Evolutionary conservation across 768 basidiomycete species (phyloP), one percentile per base, ranked within the genome.

Genomic region (Russula emetica): DNA sequence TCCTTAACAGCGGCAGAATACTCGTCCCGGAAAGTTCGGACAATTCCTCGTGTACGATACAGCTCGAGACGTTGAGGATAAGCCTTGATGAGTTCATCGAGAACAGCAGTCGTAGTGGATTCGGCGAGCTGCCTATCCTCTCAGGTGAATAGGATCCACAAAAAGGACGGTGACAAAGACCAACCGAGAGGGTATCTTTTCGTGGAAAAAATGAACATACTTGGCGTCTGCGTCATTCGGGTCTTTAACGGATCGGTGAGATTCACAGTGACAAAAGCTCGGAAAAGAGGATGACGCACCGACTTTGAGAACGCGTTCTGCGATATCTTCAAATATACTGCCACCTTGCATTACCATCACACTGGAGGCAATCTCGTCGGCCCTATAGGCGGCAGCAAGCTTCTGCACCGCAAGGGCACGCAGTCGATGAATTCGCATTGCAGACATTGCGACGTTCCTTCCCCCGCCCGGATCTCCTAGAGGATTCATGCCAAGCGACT

Each of bases 301-400:
- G 58, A 83, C 72, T 80, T 79, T 90, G 58, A 94, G 81, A 10
- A 95, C 92, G 16, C 87, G 81, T 71, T 92, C 90, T 0, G 93
- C 93, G n/a, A 95, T 81, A 69, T 95, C 93, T 69, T 95, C 93
- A 70, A 95, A 90, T 3, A 94, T 89, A 66, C 87, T 92, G 5
- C 93, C 92, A 42, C 92, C 92, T 72, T 95, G 93, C 93, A 95
- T 95, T 36, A 95, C 85, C 87, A 94, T 91, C 30, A 95, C 93
- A 70, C 90, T 92, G 0, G 90, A 90, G 1, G 93, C 93, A 70
- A 95, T 91, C 73, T 95, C 93, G 71, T 95, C 93, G 13, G 84
- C 81, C 72, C 86, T 85, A 71, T 95, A 95, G 5, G 93, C 93
- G 26, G 86, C 83, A 0, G 92, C 90, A 45, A 94, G 78, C 72